Base-by-base conservation (phyloP, 2,329 filamentous ascomycete genomes). In the Erysiphe pulchra region DNA sequence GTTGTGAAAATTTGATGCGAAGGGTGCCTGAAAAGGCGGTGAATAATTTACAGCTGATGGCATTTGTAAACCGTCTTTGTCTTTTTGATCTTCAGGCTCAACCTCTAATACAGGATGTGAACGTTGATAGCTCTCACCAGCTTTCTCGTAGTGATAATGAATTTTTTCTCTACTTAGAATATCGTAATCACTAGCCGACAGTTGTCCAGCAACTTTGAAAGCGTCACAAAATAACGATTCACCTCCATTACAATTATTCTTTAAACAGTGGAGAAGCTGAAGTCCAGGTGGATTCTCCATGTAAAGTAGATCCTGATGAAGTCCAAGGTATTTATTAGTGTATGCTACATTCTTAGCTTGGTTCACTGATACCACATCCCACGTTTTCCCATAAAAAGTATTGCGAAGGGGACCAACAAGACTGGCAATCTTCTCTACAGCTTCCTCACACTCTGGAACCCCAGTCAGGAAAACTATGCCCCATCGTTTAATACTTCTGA, bases 281-380 rank as follows among this genome's bases (percentile, higher is more conserved):
- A 90, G 73, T 31, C 77, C 75, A 0, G 87, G 87, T 2, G 82
- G 75, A 44, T 82, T 72, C 13, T 70, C 64, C 61, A 90, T 78
- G 62, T 95, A 95, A 46, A 94, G 68, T 37, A 95, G 69, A 58
- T 95, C 90, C 73, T 93, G 90, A 63, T 98, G 90, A 42, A 94
- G 75, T 14, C 81, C 82, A 1, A 95, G 73, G 55, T 77, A 77
- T 43, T 77, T 70, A 55, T 71, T 77, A 1, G 87, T 94, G 62
- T 95, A 85, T 10, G 90, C 87, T 4, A 94, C 81, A 58, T 95
- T 95, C 57, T 87, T 85, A 20, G 86, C 83, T 46, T 82, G 60
- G 1, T 80, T 77, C 45, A 92, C 79, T 3, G 77, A 83, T 46
- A 75, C 73, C 12, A 95, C 87, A 60, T 94, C 80, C 75, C 86